These are phyloP conservation scores for Penicillium crystallinum DNA, from an alignment of 495 filamentous ascomycete species.

Conservation along the genomic window DNA sequence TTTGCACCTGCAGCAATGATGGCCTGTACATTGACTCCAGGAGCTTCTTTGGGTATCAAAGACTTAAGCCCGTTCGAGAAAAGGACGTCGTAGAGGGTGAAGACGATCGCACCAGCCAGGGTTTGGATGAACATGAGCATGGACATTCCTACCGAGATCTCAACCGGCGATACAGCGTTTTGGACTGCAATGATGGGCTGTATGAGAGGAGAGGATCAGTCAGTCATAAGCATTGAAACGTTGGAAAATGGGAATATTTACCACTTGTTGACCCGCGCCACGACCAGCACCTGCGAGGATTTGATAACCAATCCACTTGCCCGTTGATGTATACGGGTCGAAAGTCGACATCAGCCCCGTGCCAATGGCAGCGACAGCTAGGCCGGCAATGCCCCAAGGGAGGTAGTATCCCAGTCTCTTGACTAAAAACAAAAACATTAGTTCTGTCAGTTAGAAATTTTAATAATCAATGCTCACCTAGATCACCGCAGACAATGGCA, in stretches of 20 bases:
- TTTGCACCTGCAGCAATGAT: slow-evolving; percentile 40
- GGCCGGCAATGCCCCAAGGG: slow-evolving; percentile 34
- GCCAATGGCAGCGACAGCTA: slow-evolving; percentile 30
- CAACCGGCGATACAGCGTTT: no score
- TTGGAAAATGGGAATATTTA: no score
- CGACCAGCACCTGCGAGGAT: no score
- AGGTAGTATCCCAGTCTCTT: slow-evolving; percentile 46
- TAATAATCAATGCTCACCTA: slow-evolving; percentile 30
- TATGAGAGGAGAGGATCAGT: no score
- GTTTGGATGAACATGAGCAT: no score
- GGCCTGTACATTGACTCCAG: slow-evolving; percentile 29
- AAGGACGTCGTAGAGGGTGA: slow-evolving; percentile 42
- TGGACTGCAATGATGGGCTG: no score
- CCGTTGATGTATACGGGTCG: slow-evolving; percentile 33
- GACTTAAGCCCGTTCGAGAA: slow-evolving; percentile 43
- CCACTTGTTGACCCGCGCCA: no score
- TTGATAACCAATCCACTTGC: slow-evolving; percentile 31
- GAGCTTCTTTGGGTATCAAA: slow-evolving; percentile 29
- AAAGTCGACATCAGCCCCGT: slow-evolving; percentile 49
- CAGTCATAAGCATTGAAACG: no score
- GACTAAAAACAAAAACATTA: slow-evolving; percentile 12
- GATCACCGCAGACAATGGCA: slow-evolving; percentile 40
- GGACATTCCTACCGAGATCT: no score
- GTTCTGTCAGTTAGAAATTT: no score
- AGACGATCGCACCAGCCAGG: slow-evolving; percentile 38